These are phyloP conservation scores for Russula brevipes DNA, from an alignment of 768 basidiomycete species.

Conservation along the genomic window DNA sequence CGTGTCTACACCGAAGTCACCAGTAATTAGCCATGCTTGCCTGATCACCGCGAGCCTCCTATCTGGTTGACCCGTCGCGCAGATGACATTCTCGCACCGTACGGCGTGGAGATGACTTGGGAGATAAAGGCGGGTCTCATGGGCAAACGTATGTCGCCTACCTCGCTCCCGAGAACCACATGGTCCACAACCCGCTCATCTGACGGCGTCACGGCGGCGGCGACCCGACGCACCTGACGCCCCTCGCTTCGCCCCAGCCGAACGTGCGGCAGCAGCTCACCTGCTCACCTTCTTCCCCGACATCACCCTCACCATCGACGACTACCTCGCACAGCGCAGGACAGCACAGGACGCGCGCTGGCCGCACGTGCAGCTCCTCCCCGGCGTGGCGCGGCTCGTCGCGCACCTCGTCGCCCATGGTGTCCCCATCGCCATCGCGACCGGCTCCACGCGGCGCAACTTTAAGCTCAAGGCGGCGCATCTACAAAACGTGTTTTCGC, in stretches of 20 bases:
- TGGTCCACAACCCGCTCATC: neutral
- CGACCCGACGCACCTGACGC: too few species aligned
- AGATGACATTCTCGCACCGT: conserved; percentile 69
- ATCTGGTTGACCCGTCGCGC: conserved; percentile 16
- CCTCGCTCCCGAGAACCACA: neutral
- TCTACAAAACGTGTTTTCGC: conserved; percentile 50
- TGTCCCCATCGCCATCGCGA: conserved; percentile 79
- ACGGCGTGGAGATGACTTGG: conserved; percentile 80
- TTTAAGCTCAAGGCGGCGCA: conserved; percentile 64
- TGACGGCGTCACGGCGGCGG: neutral
- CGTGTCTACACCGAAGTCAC: conserved; percentile 72
- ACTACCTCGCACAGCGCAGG: conserved; percentile 54
- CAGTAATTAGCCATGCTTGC: conserved; percentile 43
- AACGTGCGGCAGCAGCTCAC: conserved; percentile 55
- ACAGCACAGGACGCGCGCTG: conserved; percentile 57
- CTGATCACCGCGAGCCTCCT: neutral
- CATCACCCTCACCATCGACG: conserved; percentile 57
- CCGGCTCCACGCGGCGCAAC: conserved; percentile 63
- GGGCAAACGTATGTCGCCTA: conserved; percentile 63
- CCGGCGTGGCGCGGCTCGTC: conserved; percentile 66
- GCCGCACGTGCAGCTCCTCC: conserved; percentile 67
- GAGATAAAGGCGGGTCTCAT: conserved; percentile 85
- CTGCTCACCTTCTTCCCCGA: conserved; percentile 74
- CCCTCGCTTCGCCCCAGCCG: conserved; percentile 41
- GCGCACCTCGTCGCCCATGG: conserved; percentile 59